These are phyloP conservation scores for Sungouiella blattae DNA, from an alignment of 805 yeast genomes.

Conservation along the genomic window DNA sequence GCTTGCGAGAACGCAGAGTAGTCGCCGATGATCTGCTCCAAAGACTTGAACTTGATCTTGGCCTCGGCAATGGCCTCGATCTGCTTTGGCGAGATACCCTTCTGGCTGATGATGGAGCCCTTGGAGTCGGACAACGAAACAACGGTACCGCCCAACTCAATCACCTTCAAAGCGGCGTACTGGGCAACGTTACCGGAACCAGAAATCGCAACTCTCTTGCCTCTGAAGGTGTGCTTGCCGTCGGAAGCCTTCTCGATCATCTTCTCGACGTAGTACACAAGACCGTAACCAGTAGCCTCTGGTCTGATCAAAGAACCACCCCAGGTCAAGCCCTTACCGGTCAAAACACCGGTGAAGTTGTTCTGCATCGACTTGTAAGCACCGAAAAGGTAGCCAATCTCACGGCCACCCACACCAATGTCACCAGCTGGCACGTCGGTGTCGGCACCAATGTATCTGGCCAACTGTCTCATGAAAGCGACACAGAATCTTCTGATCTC, in stretches of 20 bases:
- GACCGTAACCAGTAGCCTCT: slow-evolving; percentile 99
- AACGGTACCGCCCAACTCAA: slow-evolving; percentile 94
- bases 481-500: slow-evolving; percentile 97
- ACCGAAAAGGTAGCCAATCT: slow-evolving; percentile 92
- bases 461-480: slow-evolving; percentile 92
- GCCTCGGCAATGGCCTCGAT: slow-evolving; percentile 71
- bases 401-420: slow-evolving; percentile 97
- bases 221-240: slow-evolving; percentile 86
- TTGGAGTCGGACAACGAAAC: slow-evolving; percentile 92
- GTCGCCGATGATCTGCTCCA: slow-evolving; percentile 59
- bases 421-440: slow-evolving; percentile 99
- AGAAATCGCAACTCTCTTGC: slow-evolving; percentile 93
- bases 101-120: slow-evolving; percentile 77
- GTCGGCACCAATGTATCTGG: slow-evolving; percentile 94
- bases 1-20: slow-evolving; percentile 54
- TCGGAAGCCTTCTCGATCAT: slow-evolving; percentile 91
- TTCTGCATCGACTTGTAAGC: slow-evolving; percentile 90
- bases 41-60: slow-evolving; percentile 71
- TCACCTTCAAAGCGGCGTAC: slow-evolving; percentile 95
- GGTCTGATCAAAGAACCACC: slow-evolving; percentile 99
- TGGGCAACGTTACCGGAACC: slow-evolving; percentile 99
- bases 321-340: slow-evolving; percentile 98
- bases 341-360: slow-evolving; percentile 94
- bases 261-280: slow-evolving; percentile 94
- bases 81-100: slow-evolving; percentile 84